These are phyloP conservation scores for Gloeostereum incarnatum DNA, from an alignment of 768 basidiomycete species.

Conservation along the genomic window DNA sequence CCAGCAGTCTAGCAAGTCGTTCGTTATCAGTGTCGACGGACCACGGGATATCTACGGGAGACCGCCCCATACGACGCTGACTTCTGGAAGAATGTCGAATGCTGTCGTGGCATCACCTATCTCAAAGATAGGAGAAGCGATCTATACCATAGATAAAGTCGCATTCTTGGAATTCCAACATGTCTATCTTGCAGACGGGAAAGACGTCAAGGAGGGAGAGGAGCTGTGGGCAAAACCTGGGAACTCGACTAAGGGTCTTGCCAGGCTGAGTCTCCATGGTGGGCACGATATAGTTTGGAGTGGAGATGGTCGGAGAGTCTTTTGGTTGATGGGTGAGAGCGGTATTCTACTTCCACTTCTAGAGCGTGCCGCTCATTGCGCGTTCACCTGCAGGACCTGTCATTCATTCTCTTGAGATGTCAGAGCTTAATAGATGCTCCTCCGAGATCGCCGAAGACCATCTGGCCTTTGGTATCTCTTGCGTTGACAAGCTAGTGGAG, in stretches of 20 bases:
- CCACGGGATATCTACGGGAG: slow-evolving; percentile 38
- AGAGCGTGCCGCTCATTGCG: not conserved
- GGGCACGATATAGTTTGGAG: slow-evolving; percentile 64
- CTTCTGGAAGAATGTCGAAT: slow-evolving; percentile 43
- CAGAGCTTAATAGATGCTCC: slow-evolving; percentile 38
- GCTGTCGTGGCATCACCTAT: slow-evolving; percentile 41
- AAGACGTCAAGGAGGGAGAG: slow-evolving; percentile 25
- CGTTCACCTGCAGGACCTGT: slow-evolving; percentile 37
- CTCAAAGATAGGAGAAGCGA: slow-evolving; percentile 4
- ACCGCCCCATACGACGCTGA: slow-evolving; percentile 35
- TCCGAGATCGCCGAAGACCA: slow-evolving; percentile 37
- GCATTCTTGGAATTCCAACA: slow-evolving; percentile 67
- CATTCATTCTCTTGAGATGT: slow-evolving; percentile 51
- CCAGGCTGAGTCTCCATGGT: slow-evolving; percentile 59
- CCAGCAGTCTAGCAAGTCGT: slow-evolving; percentile 40
- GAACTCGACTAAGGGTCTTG: slow-evolving; percentile 51
- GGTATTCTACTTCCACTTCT: not conserved
- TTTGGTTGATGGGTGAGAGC: slow-evolving; percentile 61
- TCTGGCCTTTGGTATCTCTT: slow-evolving; percentile 50
- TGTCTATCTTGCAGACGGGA: slow-evolving; percentile 45
- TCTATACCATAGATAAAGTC: slow-evolving; percentile 24
- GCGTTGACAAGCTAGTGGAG: slow-evolving; percentile 43
- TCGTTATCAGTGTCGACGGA: slow-evolving; percentile 37
- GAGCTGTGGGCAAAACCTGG: slow-evolving; percentile 63
- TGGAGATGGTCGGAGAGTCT: slow-evolving; percentile 50